Base-by-base conservation (phyloP, 352 stramenopile genomes). In the Globisporangium cederbergense region DNA sequence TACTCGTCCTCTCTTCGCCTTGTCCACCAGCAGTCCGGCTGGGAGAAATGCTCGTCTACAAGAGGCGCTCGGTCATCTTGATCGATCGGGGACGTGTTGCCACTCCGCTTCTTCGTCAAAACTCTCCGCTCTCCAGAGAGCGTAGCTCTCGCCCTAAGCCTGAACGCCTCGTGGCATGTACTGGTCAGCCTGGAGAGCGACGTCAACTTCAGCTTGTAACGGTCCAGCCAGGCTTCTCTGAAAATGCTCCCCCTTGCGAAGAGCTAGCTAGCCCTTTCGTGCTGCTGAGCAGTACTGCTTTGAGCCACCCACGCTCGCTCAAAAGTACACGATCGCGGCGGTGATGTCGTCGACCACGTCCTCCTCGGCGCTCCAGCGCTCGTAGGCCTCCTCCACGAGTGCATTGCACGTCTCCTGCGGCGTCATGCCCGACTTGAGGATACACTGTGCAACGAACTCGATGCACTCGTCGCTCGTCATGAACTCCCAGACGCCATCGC, bases 401-500 rank as follows among this genome's bases (percentile, higher is more conserved):
- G 78, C 75, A 38, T 88, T 79, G 62, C 82, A 91, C 18, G 79
- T 66, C 52, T 88, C 73, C 61, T 93, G 82, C n/a, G 86, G 77
- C 11, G 62, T 73, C 72, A 90, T 88, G 5, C 63, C 63, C 0
- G 54, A 66, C 18, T 79, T 65, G 28, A 70, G 30, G 25, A 92
- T 77, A 58, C 81, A 91, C 55, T 66, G 57, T 58, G 72, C 61
- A 9, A 91, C 76, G 62, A 91, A 84, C 38, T 75, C 72, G 34
- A 93, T 74, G 59, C 84, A 91, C 58, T 93, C 82, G 20, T 88
- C 77, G 14, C 71, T 83, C 45, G 76, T 77, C 71, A 95, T 83
- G 62, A 95, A 92, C 69, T 95, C 86, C 86, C 88, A 95, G 28
- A 96, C 76, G 22, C 88, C 88, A 56, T 96, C 86, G 42, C 80